Conservation (phyloP, 2,329 filamentous ascomycete species). For the Aureobasidium pullulans region DNA sequence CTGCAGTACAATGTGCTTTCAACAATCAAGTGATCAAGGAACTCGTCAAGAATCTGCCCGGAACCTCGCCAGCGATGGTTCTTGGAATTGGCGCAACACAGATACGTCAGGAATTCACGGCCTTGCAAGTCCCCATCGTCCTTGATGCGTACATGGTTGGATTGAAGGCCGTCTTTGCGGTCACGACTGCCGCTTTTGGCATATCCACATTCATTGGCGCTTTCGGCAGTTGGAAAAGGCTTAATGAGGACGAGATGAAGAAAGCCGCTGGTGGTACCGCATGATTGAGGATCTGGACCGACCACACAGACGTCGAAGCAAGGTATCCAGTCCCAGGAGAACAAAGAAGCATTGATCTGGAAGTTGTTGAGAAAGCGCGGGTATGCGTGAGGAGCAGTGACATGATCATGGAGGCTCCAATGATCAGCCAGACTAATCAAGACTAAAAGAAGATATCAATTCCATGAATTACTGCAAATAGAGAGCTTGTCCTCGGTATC, state of each 20-base stretch:
- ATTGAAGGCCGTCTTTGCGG: constrained; percentile 19
- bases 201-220: constrained; percentile 12
- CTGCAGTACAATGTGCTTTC: constrained; percentile 37
- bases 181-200: constrained; percentile 17
- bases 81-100: constrained; percentile 39
- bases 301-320: too few species aligned
- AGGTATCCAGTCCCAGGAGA: too few species aligned
- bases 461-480: too few species aligned
- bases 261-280: not conserved
- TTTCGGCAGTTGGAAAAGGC: constrained; percentile 8
- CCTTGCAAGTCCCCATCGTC: constrained; percentile 23
- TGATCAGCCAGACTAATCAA: too few species aligned
- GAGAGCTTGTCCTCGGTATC: too few species aligned
- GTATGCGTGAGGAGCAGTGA: too few species aligned
- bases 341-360: too few species aligned
- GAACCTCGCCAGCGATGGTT: constrained; percentile 28
- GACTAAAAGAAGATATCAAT: too few species aligned
- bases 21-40: constrained; percentile 31
- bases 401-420: too few species aligned
- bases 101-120: constrained; percentile 30
- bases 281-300: too few species aligned
- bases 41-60: constrained; percentile 29
- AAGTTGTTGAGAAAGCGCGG: too few species aligned
- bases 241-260: constrained; percentile 6
- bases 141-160: constrained; percentile 30